Conservation (phyloP, 257 asterid genomes). For the Solanum chiquidenum region DNA sequence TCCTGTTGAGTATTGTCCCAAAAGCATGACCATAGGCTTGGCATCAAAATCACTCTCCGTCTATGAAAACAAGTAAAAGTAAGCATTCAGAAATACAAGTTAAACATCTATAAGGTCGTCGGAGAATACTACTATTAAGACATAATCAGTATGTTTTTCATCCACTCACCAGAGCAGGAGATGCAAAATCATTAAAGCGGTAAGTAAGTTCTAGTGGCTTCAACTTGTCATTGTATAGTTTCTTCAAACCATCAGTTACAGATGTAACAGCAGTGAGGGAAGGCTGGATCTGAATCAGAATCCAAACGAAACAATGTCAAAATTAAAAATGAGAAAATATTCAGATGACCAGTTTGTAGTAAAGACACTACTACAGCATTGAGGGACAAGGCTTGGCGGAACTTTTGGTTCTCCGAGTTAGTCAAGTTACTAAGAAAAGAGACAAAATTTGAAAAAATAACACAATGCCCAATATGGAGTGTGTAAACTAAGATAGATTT, state of each 20-base stretch:
- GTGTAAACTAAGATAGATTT: background rate
- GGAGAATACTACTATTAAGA: background rate
- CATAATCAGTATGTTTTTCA: background rate
- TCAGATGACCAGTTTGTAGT: background rate
- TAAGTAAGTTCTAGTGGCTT: constrained; percentile 82
- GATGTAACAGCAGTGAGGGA: constrained; percentile 62
- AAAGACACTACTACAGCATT: background rate
- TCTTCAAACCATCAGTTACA: constrained; percentile 74
- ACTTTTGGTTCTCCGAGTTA: background rate
- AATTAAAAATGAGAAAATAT: constrained; percentile 8
- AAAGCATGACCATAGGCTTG: constrained; percentile 96
- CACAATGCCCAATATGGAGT: background rate
- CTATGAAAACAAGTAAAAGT: constrained; percentile 20
- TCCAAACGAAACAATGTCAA: background rate
- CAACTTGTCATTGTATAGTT: constrained; percentile 66
- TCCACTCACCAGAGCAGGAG: constrained; percentile 70
- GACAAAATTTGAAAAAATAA: background rate
- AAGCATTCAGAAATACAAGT: background rate
- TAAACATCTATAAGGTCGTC: background rate
- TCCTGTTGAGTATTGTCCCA: constrained; percentile 98
- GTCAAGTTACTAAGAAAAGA: background rate
- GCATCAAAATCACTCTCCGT: constrained; percentile 87
- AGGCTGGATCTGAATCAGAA: constrained; percentile 31
- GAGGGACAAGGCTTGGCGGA: background rate
- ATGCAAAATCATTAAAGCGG: constrained; percentile 74